phyloP scores from a whole-genome alignment of 2,329 filamentous ascomycete genomes.

The Hortaea werneckii region DNA sequence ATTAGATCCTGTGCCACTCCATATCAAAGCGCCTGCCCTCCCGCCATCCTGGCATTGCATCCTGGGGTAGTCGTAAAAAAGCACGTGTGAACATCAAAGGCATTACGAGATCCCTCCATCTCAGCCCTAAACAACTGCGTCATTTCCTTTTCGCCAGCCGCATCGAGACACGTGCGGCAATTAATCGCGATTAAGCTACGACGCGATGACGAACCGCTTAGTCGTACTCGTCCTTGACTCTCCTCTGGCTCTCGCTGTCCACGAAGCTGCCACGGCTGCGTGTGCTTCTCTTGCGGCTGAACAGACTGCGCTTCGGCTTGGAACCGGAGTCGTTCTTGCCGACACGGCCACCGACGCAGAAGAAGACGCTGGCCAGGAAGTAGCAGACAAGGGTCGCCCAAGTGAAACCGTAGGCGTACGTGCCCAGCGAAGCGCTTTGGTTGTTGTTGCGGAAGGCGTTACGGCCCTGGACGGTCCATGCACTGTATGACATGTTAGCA shows the following conservation, averaged over 20 bases:
- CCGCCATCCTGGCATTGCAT: too few species aligned
- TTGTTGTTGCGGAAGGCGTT: conserved; percentile 50
- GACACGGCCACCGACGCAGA: conserved; percentile 51
- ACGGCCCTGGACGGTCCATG: conserved; percentile 60
- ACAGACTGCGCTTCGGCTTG: conserved; percentile 30
- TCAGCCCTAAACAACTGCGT: too few species aligned
- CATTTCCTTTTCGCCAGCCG: too few species aligned
- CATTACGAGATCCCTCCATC: not conserved
- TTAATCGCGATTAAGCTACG: too few species aligned
- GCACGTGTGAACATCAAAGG: not conserved
- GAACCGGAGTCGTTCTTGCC: conserved; percentile 32
- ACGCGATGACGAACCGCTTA: too few species aligned
- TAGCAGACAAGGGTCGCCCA: conserved; percentile 62
- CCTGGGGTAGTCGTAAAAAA: not conserved
- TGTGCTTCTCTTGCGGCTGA: conserved; percentile 43
- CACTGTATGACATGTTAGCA: too few species aligned
- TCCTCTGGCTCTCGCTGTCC: conserved; percentile 46
- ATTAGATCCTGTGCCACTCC: too few species aligned
- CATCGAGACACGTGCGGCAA: too few species aligned
- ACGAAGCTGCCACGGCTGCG: conserved; percentile 42
- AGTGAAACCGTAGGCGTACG: conserved; percentile 63
- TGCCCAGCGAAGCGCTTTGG: conserved; percentile 51
- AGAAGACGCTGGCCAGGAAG: conserved; percentile 56
- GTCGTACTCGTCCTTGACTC: conserved; percentile 62
- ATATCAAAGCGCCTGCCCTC: too few species aligned